phyloP scores from a whole-genome alignment of 2,329 filamentous ascomycete species.

The Eutypella sp. region DNA sequence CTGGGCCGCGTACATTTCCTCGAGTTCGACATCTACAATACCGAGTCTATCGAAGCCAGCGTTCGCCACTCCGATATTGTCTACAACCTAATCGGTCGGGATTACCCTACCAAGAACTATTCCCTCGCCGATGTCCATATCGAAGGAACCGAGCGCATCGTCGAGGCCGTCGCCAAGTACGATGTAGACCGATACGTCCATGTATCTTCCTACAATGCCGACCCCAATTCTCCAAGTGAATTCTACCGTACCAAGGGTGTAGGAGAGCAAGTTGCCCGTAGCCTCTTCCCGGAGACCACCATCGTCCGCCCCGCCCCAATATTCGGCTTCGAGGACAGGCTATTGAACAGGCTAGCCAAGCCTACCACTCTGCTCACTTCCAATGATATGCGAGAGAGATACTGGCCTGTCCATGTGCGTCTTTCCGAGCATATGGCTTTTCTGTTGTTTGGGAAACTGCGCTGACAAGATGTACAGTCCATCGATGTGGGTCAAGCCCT shows the following conservation, averaged over 20 bases:
- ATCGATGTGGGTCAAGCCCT: constrained; percentile 88
- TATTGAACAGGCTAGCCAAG: constrained; percentile 80
- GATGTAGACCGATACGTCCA: constrained; percentile 96
- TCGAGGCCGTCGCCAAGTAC: constrained; percentile 92
- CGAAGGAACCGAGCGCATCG: constrained; percentile 87
- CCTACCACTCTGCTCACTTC: constrained; percentile 78
- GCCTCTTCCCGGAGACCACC: constrained; percentile 93
- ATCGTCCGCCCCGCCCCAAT: constrained; percentile 91
- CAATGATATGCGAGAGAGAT: constrained; percentile 90
- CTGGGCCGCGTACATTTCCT: constrained; percentile 85
- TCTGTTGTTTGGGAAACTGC: not conserved
- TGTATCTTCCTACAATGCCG: constrained; percentile 89
- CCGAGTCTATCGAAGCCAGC: constrained; percentile 90
- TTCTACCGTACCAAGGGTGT: constrained; percentile 89
- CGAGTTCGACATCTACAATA: constrained; percentile 94
- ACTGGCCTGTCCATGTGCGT: constrained; percentile 82
- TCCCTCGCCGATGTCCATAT: constrained; percentile 87
- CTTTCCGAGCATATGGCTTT: not conserved
- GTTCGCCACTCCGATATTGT: constrained; percentile 96
- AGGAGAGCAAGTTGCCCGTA: constrained; percentile 77
- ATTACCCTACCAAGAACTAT: constrained; percentile 99
- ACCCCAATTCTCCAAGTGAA: constrained; percentile 73
- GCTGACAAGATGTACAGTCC: constrained; percentile 43
- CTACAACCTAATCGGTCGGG: constrained; percentile 90
- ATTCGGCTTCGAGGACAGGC: constrained; percentile 91